These are phyloP conservation scores for Auriscalpium microsporum DNA, from an alignment of 768 basidiomycete genomes.

Conservation along the genomic window DNA sequence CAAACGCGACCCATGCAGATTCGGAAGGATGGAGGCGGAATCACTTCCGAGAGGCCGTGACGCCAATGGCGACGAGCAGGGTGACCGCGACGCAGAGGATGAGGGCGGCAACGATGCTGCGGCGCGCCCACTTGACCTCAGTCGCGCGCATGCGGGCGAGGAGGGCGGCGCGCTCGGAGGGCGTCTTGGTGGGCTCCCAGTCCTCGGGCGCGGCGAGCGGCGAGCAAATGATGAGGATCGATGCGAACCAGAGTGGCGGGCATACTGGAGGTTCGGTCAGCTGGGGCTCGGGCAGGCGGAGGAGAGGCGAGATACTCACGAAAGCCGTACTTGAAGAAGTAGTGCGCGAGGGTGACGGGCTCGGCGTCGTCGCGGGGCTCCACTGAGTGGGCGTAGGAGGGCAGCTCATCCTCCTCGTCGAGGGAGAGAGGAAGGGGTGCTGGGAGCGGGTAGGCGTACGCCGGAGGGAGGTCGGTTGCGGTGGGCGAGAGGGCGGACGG, in stretches of 20 bases:
- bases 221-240: slow-evolving; percentile 30
- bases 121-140: slow-evolving; percentile 35
- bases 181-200: slow-evolving; percentile 30
- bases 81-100: slow-evolving; percentile 13
- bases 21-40: not conserved
- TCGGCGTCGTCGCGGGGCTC: slow-evolving; percentile 20
- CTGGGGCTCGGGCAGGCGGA: not conserved
- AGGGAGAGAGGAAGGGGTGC: not conserved
- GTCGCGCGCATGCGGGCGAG: slow-evolving; percentile 25
- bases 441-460: slow-evolving; percentile 1
- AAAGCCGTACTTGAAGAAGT: slow-evolving; percentile 44
- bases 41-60: slow-evolving; percentile 10
- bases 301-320: slow-evolving; percentile 25
- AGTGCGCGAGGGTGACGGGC: slow-evolving; percentile 36
- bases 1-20: too few species aligned
- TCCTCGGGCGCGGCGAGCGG: slow-evolving; percentile 31
- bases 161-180: slow-evolving; percentile 25
- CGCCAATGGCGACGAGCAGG: slow-evolving; percentile 12
- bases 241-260: slow-evolving; percentile 41
- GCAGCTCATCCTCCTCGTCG: slow-evolving; percentile 18
- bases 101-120: slow-evolving; percentile 25
- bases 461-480: not conserved
- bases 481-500: not conserved
- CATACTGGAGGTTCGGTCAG: slow-evolving; percentile 27
- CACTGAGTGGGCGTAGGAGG: slow-evolving; percentile 23